Conservation (phyloP, 2,329 filamentous ascomycete genomes). For the Penicillium glabrum region DNA sequence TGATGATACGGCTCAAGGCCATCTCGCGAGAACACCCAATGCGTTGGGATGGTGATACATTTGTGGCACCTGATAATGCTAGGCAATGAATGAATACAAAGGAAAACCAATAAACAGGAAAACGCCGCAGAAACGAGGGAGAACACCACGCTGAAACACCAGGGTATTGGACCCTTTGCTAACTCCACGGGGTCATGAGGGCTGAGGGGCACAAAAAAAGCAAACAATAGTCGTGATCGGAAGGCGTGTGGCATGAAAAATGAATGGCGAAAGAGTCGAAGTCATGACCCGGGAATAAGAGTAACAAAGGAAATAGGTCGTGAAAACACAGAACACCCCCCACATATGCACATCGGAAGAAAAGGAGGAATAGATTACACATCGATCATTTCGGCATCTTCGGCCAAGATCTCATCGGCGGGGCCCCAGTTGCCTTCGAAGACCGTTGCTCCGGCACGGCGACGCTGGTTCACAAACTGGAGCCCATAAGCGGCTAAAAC, state of each 20-base stretch:
- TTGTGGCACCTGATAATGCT: slow-evolving; percentile 20
- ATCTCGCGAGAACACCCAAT: background rate
- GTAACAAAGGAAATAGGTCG: slow-evolving; percentile 23
- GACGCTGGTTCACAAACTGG: slow-evolving; percentile 73
- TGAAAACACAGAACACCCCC: slow-evolving; percentile 27
- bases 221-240: slow-evolving; percentile 14
- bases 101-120: slow-evolving; percentile 12
- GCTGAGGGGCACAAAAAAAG: background rate
- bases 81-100: slow-evolving; percentile 21
- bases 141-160: slow-evolving; percentile 21
- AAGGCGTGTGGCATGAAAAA: slow-evolving; percentile 18
- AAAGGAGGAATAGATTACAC: slow-evolving; percentile 40
- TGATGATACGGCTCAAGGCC: background rate
- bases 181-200: slow-evolving; percentile 23
- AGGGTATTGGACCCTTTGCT: slow-evolving; percentile 15
- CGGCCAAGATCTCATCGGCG: slow-evolving; percentile 60
- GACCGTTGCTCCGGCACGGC: slow-evolving; percentile 85
- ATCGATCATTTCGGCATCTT: slow-evolving; percentile 65
- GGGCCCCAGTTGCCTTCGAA: slow-evolving; percentile 97
- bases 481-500: slow-evolving; percentile 73
- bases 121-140: slow-evolving; percentile 11
- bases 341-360: slow-evolving; percentile 32
- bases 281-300: slow-evolving; percentile 16
- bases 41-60: slow-evolving; percentile 20
- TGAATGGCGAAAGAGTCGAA: slow-evolving; percentile 17